Base-by-base conservation (phyloP, 495 filamentous ascomycete genomes). In the Podospora conica region DNA sequence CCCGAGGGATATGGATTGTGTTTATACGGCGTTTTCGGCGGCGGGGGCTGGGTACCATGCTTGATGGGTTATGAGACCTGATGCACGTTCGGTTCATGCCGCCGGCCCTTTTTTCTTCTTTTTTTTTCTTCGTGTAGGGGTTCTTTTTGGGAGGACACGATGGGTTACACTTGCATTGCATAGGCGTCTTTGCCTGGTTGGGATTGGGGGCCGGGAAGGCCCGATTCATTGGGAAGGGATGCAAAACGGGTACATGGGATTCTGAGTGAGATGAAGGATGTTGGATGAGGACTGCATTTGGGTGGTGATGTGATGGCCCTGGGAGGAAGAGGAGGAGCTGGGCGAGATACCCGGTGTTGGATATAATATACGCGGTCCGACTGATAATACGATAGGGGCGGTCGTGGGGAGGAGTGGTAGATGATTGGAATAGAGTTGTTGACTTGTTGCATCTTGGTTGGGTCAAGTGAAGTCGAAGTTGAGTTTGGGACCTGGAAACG, bases 1-100 rank as follows among this genome's bases (percentile, higher is more conserved):
- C 29, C 65, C 71, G 9, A 58, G 56, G 20, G 69, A 74, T 58
- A 74, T 74, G 73, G 73, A 74, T 40, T 71, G 60, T 40, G 67
- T 74, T n/a, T 74, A 73, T 29, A 29, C 64, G 6, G 58, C 64
- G 27, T 57, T 66, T 15, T 58, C 53, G 21, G 29, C 24, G 21
- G 29, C 24, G 3, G 9, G 58, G 27, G 20, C 60, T 6, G 31
- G 12, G 2, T 18, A 63, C 18, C n/a, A n/a, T n/a, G 31, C 20
- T 11, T 61, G 53, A 57, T 27, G 56, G 56, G 11, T 28, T 21
- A 23, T 10, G 56, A 24, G 40, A 20, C 25, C 25, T 58, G 33
- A 40, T 40, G 33, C 15, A n/a, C 25, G 25, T 48, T 7, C 15
- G 29, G 10, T 31, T 31, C 29, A 31, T 31, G 29, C 1, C 29